A percentile compares a stretch with the other conserved stretches of the same genome.
These are phyloP conservation scores for Mycosphaerella arachidis DNA, from an alignment of 2,329 filamentous ascomycete species.

Conservation along the genomic window DNA sequence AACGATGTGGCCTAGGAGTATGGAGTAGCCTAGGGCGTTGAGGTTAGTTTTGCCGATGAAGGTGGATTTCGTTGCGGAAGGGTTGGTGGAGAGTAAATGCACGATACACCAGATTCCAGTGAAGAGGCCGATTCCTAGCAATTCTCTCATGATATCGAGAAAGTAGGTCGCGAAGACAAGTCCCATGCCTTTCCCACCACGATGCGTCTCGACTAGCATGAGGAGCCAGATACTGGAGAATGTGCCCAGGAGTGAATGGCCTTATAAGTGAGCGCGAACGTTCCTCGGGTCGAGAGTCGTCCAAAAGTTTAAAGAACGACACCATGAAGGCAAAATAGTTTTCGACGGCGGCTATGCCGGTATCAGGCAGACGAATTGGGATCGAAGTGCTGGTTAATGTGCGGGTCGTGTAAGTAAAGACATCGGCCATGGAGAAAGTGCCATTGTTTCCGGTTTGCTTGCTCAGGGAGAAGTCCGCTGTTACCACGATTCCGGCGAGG, in stretches of 20 bases:
- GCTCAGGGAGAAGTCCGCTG: slow-evolving; percentile 14
- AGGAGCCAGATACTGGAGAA: slow-evolving; percentile 19
- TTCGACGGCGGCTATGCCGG: slow-evolving; percentile 15
- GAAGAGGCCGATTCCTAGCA: slow-evolving; percentile 21
- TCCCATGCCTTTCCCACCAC: slow-evolving; percentile 3
- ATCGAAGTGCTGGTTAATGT: slow-evolving; percentile 20
- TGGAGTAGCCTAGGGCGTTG: slow-evolving; percentile 18
- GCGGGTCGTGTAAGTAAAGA: slow-evolving; percentile 15
- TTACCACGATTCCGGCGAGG: slow-evolving; percentile 1
- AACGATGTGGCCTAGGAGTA: slow-evolving; percentile 19
- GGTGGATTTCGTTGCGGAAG: neutral
- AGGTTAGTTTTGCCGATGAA: neutral
- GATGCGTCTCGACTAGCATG: slow-evolving; percentile 21
- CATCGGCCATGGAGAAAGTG: slow-evolving; percentile 11
- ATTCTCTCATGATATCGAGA: slow-evolving; percentile 20
- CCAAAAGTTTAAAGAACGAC: slow-evolving; percentile 22
- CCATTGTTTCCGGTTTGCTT: slow-evolving; percentile 22
- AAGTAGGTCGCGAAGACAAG: slow-evolving; percentile 17
- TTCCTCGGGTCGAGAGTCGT: slow-evolving; percentile 17
- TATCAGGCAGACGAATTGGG: slow-evolving; percentile 16
- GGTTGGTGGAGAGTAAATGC: slow-evolving; percentile 16
- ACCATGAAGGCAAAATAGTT: slow-evolving; percentile 24
- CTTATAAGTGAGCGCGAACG: slow-evolving; percentile 18
- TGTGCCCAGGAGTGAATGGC: slow-evolving; percentile 21
- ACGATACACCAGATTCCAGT: slow-evolving; percentile 21